Base-by-base conservation (phyloP, 495 filamentous ascomycete genomes). In the Daldinia caldariorum region DNA sequence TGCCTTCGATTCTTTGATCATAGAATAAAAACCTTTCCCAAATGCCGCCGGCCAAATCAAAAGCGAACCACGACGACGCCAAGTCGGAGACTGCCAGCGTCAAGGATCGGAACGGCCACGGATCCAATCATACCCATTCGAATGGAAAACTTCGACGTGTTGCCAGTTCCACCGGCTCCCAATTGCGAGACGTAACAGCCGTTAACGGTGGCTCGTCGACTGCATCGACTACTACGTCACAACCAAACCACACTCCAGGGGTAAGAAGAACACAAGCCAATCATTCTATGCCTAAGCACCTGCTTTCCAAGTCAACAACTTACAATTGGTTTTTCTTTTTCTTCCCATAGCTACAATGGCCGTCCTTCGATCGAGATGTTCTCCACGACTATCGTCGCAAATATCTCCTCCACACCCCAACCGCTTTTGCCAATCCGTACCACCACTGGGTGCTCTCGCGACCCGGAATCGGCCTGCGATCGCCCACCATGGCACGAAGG, bases 361-460 rank as follows among this genome's bases (percentile, higher is more conserved):
- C 86, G 37, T 86, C 89, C 31, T 89, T 93, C 72, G 88, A 92
- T 16, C 81, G 87, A 69, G 83, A 87, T 18, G 83, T 93, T 70
- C 87, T 97, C 63, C 90, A 94, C 79, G 85, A 87, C 75, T 97
- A 97, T 83, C 89, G 92, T 65, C 87, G 91, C 74, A 86, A 89
- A 65, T 90, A 94, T 82, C 87, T 88, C 69, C 84, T 97, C 69
- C 83, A 86, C 70, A 90, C 89, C 1, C 89, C 92, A 26, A 82
- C 85, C 29, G 84, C 92, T 69, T 94, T 90, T 83, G 83, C 86
- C 65, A 90, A 83, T 63, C 85, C 90, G 38, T 89, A 90, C 78
- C 89, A 90, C 77, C 89, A 90, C 71, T 84, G 89, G 72, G 81
- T 93, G 22, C 86, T 96, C 63, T 88, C 89, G 4, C 87, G 86